Percentiles rank a stretch among this genome's conserved stretches.
These are phyloP conservation scores for Clarireedia monteithiana DNA, from an alignment of 2,329 filamentous ascomycete genomes.

Conservation along the genomic window DNA sequence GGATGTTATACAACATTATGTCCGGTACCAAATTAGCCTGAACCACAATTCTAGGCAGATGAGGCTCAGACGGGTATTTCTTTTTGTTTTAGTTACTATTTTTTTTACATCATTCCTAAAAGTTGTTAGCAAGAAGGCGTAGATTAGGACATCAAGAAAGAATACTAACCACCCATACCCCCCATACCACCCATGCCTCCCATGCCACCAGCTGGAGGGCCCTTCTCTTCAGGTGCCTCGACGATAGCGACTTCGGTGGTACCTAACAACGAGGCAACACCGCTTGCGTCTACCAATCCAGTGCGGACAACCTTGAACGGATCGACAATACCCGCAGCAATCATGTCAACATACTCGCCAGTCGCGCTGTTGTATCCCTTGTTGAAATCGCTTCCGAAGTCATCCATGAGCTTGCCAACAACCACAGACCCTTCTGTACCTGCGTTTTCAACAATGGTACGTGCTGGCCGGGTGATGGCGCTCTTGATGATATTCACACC, in stretches of 20 bases:
- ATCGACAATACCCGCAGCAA: slow-evolving; percentile 90
- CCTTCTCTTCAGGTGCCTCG: slow-evolving; percentile 90
- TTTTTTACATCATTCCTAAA: slow-evolving; percentile 30
- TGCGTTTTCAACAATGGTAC: slow-evolving; percentile 96
- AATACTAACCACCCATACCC: slow-evolving; percentile 30
- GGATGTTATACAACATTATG: slow-evolving; percentile 27
- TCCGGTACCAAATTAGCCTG: slow-evolving; percentile 9
- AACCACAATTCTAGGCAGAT: slow-evolving; percentile 1
- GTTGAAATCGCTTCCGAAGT: slow-evolving; percentile 90
- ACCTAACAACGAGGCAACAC: slow-evolving; percentile 92
- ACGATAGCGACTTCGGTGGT: slow-evolving; percentile 98
- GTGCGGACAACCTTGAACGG: slow-evolving; percentile 99
- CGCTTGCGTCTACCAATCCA: slow-evolving; percentile 86
- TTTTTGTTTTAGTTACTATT: slow-evolving; percentile 19
- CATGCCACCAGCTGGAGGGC: slow-evolving; percentile 52
- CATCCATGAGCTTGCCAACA: slow-evolving; percentile 95
- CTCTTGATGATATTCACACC: slow-evolving; percentile 97
- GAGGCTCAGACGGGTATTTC: slow-evolving; percentile 20
- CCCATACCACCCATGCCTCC: slow-evolving; percentile 64
- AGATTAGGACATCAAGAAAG: neutral
- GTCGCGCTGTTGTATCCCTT: slow-evolving; percentile 94
- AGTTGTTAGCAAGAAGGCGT: neutral
- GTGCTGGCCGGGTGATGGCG: slow-evolving; percentile 90
- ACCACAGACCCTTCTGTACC: slow-evolving; percentile 92
- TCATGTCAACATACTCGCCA: slow-evolving; percentile 99